Conservation (phyloP, 2,329 filamentous ascomycete species). For the Malbranchea cinnamomea region DNA sequence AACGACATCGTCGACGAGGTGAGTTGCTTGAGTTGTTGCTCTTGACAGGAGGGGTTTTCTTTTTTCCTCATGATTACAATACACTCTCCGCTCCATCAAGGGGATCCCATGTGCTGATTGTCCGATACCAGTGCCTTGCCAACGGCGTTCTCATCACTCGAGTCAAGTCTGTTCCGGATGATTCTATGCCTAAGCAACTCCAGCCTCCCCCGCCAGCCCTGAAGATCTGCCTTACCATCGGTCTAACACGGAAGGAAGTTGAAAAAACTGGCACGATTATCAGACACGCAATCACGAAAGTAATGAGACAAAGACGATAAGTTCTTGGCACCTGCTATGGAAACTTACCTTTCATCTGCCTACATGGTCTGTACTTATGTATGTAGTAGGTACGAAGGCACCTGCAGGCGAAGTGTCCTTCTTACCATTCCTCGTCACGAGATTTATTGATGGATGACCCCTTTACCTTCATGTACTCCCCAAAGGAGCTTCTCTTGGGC, state of each 20-base stretch:
- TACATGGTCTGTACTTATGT: constrained; percentile 5
- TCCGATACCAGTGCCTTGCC: constrained; percentile 53
- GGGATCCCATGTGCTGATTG: too few species aligned
- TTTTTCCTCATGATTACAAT: constrained; percentile 6
- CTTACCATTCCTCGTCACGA: too few species aligned
- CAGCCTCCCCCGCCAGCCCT: constrained; percentile 65
- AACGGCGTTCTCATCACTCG: constrained; percentile 85
- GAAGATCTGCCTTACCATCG: constrained; percentile 81
- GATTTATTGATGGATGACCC: too few species aligned
- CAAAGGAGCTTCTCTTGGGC: too few species aligned
- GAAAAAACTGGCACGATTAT: constrained; percentile 85
- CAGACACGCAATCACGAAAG: constrained; percentile 83
- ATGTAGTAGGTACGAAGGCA: neutral
- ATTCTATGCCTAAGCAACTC: constrained; percentile 50
- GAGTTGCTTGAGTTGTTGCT: constrained; percentile 25
- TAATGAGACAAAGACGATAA: constrained; percentile 45
- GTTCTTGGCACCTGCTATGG: neutral
- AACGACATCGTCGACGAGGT: constrained; percentile 96
- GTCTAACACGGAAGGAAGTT: constrained; percentile 81
- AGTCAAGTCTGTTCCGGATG: constrained; percentile 62
- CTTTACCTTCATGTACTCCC: too few species aligned
- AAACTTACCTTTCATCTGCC: constrained; percentile 23
- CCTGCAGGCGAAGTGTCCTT: neutral
- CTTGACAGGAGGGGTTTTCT: neutral
- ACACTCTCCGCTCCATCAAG: neutral